Percentiles rank a stretch among this genome's conserved stretches.
phyloP scores from a whole-genome alignment of 2,329 filamentous ascomycete species.

The Fusarium sacchari region DNA sequence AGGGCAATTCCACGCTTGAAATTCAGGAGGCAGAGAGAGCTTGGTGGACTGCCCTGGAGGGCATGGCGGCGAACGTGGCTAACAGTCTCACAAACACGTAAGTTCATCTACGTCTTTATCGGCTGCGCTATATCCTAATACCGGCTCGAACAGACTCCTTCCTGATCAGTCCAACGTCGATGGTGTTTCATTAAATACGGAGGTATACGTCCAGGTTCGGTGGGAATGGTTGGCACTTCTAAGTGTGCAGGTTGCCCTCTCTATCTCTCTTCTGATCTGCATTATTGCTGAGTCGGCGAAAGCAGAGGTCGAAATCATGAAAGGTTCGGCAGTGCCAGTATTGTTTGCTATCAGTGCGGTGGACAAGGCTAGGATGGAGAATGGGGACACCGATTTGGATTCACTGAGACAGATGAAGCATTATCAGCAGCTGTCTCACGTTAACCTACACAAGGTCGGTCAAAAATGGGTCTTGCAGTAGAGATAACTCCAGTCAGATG shows the following conservation, averaged over 20 bases:
- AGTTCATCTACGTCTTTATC: not conserved
- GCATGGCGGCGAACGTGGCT: not conserved
- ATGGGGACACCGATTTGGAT: not conserved
- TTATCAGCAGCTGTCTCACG: not conserved
- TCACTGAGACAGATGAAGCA: not conserved
- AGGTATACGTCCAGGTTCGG: not conserved
- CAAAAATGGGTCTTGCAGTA: not conserved
- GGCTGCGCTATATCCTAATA: not conserved
- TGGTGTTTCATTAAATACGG: not conserved
- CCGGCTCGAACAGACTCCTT: not conserved
- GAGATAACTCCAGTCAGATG: not conserved
- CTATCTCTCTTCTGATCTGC: not conserved
- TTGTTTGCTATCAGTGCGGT: not conserved
- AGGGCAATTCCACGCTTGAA: not conserved
- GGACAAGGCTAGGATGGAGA: not conserved
- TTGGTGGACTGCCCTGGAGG: not conserved
- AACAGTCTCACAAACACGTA: constrained; percentile 2
- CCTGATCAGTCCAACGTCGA: not conserved
- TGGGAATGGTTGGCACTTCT: not conserved
- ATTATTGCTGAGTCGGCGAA: not conserved
- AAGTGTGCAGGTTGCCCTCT: not conserved
- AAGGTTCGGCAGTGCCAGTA: not conserved
- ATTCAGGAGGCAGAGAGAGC: not conserved
- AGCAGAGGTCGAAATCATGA: not conserved
- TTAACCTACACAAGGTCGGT: not conserved